Base-by-base conservation (phyloP, 108 stramenopile genomes). In the Skeletonema grethae region DNA sequence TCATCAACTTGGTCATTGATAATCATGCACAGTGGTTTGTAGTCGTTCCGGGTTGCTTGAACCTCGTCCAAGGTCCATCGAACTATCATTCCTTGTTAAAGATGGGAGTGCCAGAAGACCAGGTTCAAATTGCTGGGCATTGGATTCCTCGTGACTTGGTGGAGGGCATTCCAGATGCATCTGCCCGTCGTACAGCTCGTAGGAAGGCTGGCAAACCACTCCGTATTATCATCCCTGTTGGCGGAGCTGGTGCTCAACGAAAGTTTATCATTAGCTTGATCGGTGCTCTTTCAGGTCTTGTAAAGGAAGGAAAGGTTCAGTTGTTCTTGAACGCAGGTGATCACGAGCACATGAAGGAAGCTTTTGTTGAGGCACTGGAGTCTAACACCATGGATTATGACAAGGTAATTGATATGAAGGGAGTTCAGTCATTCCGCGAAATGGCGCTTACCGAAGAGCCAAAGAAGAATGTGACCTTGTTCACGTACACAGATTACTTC, bases 1-100 rank as follows among this genome's bases (percentile, higher is more conserved):
- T 96, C 5, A 76, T 93, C 57, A 96, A 96, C 67, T 65, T 96
- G 24, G 96, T 96, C 4, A 93, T 96, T 61, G 96, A 96, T 79
- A 96, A 96, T 72, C 90, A 91, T 79, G 89, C 94, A 16, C 96
- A 96, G 73, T 96, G 93, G 93, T 93, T 90, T 63, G 84, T 88
- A 11, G 90, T 90, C 5, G 94, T 95, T 15, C 96, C 96, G n/a
- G 88, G 87, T 5, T 88, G 90, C 8, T 65, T 94, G 62, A 96
- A 96, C 60, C 63, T 90, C 13, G 87, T 90, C 8, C 96, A 96
- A 77, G 96, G 96, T 35, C 96, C 96, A 29, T 85, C 88, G 41
- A 94, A 96, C 80, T 96, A 95, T 78, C 88, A 92, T 69, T 71
- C 70, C 32, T 90, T 94, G 65, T 67, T 94, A 20, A 73, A 82